These are phyloP conservation scores for Orbilia brochopaga DNA, from an alignment of 2,329 filamentous ascomycete genomes.

Conservation along the genomic window DNA sequence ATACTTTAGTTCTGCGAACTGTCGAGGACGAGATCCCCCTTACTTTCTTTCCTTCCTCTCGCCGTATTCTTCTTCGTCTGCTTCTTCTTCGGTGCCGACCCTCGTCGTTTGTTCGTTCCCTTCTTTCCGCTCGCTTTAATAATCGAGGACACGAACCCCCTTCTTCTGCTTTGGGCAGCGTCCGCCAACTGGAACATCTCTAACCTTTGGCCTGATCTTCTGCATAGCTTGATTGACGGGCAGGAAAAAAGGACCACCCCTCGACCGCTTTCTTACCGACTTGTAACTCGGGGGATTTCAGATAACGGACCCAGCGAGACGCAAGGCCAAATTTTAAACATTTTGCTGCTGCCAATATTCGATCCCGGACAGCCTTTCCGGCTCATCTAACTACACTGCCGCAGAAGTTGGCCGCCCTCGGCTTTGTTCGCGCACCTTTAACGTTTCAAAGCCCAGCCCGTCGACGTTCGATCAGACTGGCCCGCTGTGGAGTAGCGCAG, in stretches of 20 bases:
- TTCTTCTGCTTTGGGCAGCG: constrained; percentile 42
- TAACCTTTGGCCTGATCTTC: constrained; percentile 36
- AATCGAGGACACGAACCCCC: constrained; percentile 34
- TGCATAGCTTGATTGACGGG: constrained; percentile 49
- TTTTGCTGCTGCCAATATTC: constrained; percentile 11
- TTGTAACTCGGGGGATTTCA: constrained; percentile 51
- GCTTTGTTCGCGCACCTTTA: constrained; percentile 54
- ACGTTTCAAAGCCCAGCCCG: constrained; percentile 45
- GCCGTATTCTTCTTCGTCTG: constrained; percentile 24
- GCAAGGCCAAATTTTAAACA: constrained; percentile 35
- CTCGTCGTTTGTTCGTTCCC: constrained; percentile 51
- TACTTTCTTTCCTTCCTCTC: constrained; percentile 31
- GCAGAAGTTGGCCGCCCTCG: constrained; percentile 54
- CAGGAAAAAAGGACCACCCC: constrained; percentile 45
- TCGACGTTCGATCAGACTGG: constrained; percentile 40
- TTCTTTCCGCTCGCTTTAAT: constrained; percentile 48
- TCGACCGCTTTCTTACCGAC: constrained; percentile 42
- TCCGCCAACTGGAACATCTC: constrained; percentile 43
- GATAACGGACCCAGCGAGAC: constrained; percentile 47
- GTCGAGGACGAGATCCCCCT: constrained; percentile 27
- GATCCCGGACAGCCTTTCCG: constrained; percentile 42
- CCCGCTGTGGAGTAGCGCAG: constrained; percentile 46
- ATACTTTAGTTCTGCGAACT: constrained; percentile 1
- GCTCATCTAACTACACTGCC: constrained; percentile 47
- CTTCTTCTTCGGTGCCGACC: constrained; percentile 19